phyloP scores from a whole-genome alignment of 805 yeast genomes.

The Lachancea sp. region DNA sequence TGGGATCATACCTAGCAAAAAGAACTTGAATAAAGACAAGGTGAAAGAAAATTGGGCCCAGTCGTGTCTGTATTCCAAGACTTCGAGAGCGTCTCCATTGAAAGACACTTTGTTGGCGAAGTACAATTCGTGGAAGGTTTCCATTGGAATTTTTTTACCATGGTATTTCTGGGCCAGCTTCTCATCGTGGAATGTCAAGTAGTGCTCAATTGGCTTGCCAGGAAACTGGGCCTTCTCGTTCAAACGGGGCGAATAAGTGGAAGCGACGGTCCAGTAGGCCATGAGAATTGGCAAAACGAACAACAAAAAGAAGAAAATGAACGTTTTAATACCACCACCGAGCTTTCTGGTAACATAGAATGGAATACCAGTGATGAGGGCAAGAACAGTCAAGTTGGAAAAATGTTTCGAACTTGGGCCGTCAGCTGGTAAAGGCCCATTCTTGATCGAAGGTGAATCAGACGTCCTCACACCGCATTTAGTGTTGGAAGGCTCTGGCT shows the following conservation, averaged over 20 bases:
- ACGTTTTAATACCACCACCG: conserved; percentile 66
- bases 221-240: conserved; percentile 74
- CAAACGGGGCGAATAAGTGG: conserved; percentile 73
- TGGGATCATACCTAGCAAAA: conserved; percentile 82
- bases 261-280: conserved; percentile 76
- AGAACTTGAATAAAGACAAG: conserved; percentile 65
- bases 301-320: conserved; percentile 50
- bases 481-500: conserved; percentile 36
- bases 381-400: conserved; percentile 50
- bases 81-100: conserved; percentile 82
- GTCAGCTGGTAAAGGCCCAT: conserved; percentile 86
- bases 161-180: conserved; percentile 60
- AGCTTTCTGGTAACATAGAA: conserved; percentile 54
- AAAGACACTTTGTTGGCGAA: conserved; percentile 78
- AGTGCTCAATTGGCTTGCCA: conserved; percentile 67
- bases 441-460: conserved; percentile 64
- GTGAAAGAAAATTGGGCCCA: conserved; percentile 85
- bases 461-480: conserved; percentile 42
- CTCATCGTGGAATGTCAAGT: conserved; percentile 74
- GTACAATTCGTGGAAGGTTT: conserved; percentile 83
- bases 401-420: conserved; percentile 82
- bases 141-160: conserved; percentile 84
- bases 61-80: conserved; percentile 82
- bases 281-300: conserved; percentile 64
- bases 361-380: conserved; percentile 52